These are phyloP conservation scores for Coemansia sp. DNA, from an alignment of 192 early-diverging fungal species.

Conservation along the genomic window DNA sequence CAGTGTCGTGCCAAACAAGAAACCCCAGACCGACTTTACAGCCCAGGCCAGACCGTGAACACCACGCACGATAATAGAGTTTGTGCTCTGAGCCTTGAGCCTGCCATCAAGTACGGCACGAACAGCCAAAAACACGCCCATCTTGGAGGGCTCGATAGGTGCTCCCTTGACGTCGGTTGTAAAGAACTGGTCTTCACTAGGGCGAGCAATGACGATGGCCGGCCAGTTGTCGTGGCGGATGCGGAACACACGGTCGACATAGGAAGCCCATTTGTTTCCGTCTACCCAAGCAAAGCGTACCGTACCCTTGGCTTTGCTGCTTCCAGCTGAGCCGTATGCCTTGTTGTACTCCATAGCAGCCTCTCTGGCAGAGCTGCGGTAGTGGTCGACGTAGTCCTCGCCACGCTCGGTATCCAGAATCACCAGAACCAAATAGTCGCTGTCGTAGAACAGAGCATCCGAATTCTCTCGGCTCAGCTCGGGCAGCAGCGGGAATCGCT, in stretches of 20 bases:
- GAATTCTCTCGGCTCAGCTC: constrained; percentile 68
- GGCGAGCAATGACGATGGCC: constrained; percentile 56
- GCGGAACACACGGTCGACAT: constrained; percentile 60
- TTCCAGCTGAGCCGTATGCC: not conserved
- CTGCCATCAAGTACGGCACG: constrained; percentile 44
- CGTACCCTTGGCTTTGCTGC: constrained; percentile 10
- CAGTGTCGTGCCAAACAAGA: constrained; percentile 36
- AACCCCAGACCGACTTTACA: constrained; percentile 12
- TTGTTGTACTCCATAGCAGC: constrained; percentile 37
- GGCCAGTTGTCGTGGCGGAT: constrained; percentile 41
- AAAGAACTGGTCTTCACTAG: constrained; percentile 53
- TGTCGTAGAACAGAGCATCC: constrained; percentile 67
- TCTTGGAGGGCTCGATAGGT: constrained; percentile 38
- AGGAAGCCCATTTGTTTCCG: constrained; percentile 62
- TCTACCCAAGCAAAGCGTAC: constrained; percentile 70
- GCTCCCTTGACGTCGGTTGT: constrained; percentile 23
- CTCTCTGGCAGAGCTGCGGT: constrained; percentile 24
- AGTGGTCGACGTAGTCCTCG: constrained; percentile 14
- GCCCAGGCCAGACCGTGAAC: constrained; percentile 7
- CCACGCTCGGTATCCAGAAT: constrained; percentile 58
- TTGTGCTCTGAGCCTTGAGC: constrained; percentile 35
- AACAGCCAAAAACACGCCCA: constrained; percentile 48
- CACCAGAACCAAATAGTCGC: constrained; percentile 65
- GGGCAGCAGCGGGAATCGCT: constrained; percentile 69
- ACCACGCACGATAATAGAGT: constrained; percentile 41